phyloP scores from a whole-genome alignment of 768 basidiomycete genomes.

The Lentinula sp. region DNA sequence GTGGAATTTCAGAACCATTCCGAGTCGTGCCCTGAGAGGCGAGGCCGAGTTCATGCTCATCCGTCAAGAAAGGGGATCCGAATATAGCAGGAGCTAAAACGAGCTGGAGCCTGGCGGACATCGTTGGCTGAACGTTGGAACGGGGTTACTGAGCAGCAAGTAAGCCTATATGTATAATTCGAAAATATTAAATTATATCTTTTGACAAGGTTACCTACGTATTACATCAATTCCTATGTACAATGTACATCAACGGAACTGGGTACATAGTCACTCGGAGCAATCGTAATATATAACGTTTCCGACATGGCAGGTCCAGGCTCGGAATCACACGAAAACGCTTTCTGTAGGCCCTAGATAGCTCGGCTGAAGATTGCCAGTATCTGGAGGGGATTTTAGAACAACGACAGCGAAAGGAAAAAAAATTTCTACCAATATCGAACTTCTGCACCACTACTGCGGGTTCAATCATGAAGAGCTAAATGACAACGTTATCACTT shows the following conservation, averaged over 20 bases:
- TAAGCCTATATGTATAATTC: background rate
- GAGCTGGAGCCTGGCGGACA: no score
- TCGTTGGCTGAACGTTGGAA: no score
- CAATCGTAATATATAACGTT: no score
- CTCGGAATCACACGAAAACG: slow-evolving; percentile 15
- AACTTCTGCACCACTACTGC: slow-evolving; percentile 58
- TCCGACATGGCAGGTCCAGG: background rate
- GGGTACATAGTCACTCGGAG: background rate
- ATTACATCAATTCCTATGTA: no score
- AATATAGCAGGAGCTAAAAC: no score
- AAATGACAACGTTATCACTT: background rate
- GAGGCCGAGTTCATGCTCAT: no score
- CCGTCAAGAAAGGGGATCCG: no score
- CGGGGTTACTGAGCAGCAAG: no score
- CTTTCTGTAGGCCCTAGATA: slow-evolving; percentile 66
- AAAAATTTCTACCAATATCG: slow-evolving; percentile 40
- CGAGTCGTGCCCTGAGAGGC: no score
- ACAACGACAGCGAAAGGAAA: background rate
- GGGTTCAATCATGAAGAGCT: slow-evolving; percentile 54
- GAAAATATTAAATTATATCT: background rate
- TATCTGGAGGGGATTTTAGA: slow-evolving; percentile 29
- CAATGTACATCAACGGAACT: background rate
- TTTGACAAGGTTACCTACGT: background rate
- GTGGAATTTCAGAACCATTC: no score
- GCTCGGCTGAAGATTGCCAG: slow-evolving; percentile 47